These are phyloP conservation scores for Meyerozyma athensensis DNA, from an alignment of 1,139 yeast genomes.

Conservation along the genomic window DNA sequence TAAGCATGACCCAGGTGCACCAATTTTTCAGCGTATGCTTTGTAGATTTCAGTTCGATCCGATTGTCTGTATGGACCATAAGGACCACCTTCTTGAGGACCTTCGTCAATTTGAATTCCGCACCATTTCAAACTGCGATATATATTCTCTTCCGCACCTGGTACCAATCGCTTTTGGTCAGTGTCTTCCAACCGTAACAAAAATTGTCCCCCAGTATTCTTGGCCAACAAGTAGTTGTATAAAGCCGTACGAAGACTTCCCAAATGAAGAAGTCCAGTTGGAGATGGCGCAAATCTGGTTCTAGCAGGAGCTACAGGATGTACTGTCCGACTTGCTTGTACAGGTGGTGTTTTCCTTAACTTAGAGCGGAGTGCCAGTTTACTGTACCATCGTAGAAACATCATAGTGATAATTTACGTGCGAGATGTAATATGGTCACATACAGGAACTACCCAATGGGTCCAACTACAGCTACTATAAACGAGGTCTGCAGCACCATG, in stretches of 20 bases:
- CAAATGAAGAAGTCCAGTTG: conserved; percentile 87
- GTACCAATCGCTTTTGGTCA: conserved; percentile 70
- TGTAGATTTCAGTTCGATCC: conserved; percentile 65
- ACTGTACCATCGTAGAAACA: conserved; percentile 1
- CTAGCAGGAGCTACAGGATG: conserved; percentile 63
- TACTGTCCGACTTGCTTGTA: conserved; percentile 14
- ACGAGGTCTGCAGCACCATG: no score
- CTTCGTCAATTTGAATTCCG: conserved; percentile 72
- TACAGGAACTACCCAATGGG: neutral
- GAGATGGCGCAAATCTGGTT: conserved; percentile 96
- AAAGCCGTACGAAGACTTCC: conserved; percentile 93
- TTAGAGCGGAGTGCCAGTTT: conserved; percentile 2
- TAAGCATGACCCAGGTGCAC: conserved; percentile 71
- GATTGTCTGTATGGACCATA: conserved; percentile 81
- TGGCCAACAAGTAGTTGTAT: conserved; percentile 81
- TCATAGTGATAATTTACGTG: neutral
- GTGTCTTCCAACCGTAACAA: conserved; percentile 87
- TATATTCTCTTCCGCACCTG: conserved; percentile 79
- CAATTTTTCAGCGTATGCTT: conserved; percentile 50
- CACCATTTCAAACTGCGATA: conserved; percentile 78
- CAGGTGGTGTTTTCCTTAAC: neutral
- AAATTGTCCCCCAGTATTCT: conserved; percentile 74
- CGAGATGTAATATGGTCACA: neutral
- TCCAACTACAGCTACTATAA: no score
- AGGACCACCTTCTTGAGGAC: conserved; percentile 66